Percentiles rank a stretch among this genome's conserved stretches.
Conservation (phyloP, 306 rosid species). For the Psophocarpus tetragonolobus region DNA sequence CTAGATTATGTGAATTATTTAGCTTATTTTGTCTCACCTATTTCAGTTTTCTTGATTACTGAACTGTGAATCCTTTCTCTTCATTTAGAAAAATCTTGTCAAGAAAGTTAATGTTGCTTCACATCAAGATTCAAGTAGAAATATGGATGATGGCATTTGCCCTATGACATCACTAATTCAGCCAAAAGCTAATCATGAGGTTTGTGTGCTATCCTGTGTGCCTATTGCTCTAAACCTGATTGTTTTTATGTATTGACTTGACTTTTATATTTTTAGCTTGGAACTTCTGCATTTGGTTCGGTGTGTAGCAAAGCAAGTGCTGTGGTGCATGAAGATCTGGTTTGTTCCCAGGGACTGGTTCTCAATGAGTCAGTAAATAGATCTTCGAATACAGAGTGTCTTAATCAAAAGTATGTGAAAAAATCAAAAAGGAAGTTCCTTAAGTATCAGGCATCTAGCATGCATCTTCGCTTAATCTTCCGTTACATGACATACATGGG, state of each 20-base stretch:
- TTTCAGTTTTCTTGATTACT: conserved; percentile 25
- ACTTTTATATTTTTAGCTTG: conserved; percentile 46
- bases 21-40: background rate
- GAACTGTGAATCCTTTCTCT: conserved; percentile 17
- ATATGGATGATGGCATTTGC: conserved; percentile 27
- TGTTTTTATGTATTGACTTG: conserved; percentile 2
- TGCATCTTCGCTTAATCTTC: conserved; percentile 50
- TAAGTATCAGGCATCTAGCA: conserved; percentile 44
- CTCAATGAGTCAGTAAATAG: conserved; percentile 35
- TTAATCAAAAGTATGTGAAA: conserved; percentile 40
- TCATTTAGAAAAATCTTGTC: conserved; percentile 33
- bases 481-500: conserved; percentile 46
- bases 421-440: conserved; percentile 54
- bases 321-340: conserved; percentile 28
- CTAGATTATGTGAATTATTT: background rate
- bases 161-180: conserved; percentile 31
- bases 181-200: conserved; percentile 41
- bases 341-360: conserved; percentile 34
- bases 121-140: conserved; percentile 20
- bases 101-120: conserved; percentile 25
- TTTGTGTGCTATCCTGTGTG: conserved; percentile 6
- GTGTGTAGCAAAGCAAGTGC: conserved; percentile 32
- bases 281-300: conserved; percentile 33
- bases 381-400: conserved; percentile 31
- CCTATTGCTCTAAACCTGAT: background rate